Evolutionary conservation across 2,329 filamentous ascomycete genomes (phyloP).

Genomic region (Trichophaea hybrida): DNA sequence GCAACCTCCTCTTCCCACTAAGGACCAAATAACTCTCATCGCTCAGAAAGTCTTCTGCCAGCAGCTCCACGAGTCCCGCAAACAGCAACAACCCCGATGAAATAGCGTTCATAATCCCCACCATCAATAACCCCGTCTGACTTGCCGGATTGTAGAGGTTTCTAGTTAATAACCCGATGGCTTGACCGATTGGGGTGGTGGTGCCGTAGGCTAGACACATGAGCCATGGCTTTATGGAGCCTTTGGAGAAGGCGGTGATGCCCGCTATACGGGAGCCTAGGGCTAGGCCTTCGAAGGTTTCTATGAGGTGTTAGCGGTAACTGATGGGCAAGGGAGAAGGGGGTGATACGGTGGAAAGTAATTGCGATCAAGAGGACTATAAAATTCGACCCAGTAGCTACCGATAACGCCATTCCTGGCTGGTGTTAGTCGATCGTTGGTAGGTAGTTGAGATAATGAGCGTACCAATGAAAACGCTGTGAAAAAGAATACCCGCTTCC

Average conservation of each 20-base stretch:
- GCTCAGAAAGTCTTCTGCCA: constrained; percentile 70
- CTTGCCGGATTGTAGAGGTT: constrained; percentile 67
- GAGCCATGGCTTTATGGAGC: constrained; percentile 45
- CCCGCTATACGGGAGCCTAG: constrained; percentile 56
- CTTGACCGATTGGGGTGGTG: constrained; percentile 63
- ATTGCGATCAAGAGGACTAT: constrained; percentile 54
- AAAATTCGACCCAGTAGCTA: constrained; percentile 51
- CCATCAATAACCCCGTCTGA: constrained; percentile 61
- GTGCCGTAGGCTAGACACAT: constrained; percentile 46
- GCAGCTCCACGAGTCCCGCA: constrained; percentile 66
- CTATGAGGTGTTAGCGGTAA: constrained; percentile 25
- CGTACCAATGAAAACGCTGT: constrained; percentile 51
- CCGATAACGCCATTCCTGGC: constrained; percentile 42
- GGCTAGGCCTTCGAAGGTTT: constrained; percentile 45
- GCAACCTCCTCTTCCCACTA: constrained; percentile 45
- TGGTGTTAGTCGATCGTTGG: background rate
- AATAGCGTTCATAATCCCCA: constrained; percentile 78
- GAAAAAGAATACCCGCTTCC: constrained; percentile 65
- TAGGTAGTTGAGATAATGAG: constrained; percentile 38
- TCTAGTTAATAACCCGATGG: constrained; percentile 64
- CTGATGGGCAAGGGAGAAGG: constrained; percentile 28
- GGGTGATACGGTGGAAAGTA: constrained; percentile 56
- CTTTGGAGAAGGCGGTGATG: constrained; percentile 42
- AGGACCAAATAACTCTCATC: constrained; percentile 38
- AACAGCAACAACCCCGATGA: constrained; percentile 68